Evolutionary conservation across 306 rosid genomes (phyloP).

Genomic region (Castanea sativa): DNA sequence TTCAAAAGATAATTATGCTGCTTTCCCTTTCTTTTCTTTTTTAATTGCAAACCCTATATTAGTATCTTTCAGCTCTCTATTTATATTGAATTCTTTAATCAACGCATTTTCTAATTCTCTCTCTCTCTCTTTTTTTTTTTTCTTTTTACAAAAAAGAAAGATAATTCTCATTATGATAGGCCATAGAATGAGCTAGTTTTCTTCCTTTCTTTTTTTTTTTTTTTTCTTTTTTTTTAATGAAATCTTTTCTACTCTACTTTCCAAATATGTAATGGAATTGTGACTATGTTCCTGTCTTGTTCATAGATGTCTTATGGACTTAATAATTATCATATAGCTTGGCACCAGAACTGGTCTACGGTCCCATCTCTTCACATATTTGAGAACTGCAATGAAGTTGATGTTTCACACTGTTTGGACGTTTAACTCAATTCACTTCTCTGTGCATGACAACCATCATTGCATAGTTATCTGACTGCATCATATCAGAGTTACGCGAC

Average conservation of each 20-base stretch:
- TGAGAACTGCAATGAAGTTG: not conserved
- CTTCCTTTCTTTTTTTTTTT: no score
- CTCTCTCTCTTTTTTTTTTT: no score
- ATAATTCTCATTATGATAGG: no score
- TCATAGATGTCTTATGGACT: not conserved
- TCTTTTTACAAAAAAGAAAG: accelerated
- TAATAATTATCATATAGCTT: not conserved
- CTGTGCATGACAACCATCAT: not conserved
- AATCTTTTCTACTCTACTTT: not conserved
- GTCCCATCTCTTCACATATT: not conserved
- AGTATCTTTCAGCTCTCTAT: not conserved
- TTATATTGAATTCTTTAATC: not conserved
- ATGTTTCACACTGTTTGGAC: not conserved
- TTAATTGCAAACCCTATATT: not conserved
- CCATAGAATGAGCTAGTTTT: not conserved
- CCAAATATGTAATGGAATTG: not conserved
- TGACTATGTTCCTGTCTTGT: not conserved
- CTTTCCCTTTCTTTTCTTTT: not conserved
- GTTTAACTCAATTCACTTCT: not conserved
- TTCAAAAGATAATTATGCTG: not conserved
- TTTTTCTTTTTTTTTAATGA: not conserved
- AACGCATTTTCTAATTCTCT: not conserved
- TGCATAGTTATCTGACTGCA: not conserved
- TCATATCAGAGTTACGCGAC: not conserved
- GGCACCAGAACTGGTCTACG: not conserved